phyloP scores from a whole-genome alignment of 352 stramenopile genomes.

The Pythium biforme region DNA sequence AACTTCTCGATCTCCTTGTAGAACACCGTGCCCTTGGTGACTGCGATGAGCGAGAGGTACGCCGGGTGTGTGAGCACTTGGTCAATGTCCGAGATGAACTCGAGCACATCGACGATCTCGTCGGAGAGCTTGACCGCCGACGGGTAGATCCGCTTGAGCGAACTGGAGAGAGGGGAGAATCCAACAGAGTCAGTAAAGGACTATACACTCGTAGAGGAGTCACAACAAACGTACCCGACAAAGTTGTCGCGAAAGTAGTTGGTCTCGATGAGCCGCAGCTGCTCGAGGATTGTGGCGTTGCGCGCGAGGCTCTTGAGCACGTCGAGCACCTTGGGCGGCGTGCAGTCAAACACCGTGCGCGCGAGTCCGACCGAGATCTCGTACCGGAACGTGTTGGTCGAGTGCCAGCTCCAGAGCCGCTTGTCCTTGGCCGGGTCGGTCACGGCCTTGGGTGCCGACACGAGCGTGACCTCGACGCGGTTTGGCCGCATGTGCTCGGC shows the following conservation, averaged over 20 bases:
- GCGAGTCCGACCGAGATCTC: constrained; percentile 60
- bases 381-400: constrained; percentile 53
- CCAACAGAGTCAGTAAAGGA: background rate
- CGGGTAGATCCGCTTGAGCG: constrained; percentile 63
- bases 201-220: background rate
- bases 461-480: constrained; percentile 52
- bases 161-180: constrained; percentile 13
- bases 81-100: constrained; percentile 75
- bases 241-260: constrained; percentile 65
- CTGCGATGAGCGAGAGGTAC: constrained; percentile 63
- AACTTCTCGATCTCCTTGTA: constrained; percentile 60
- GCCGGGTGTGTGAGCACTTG: constrained; percentile 51
- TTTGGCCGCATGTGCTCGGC: constrained; percentile 64
- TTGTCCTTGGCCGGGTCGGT: constrained; percentile 24
- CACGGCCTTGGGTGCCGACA: constrained; percentile 32
- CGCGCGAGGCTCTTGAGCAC: constrained; percentile 56
- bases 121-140: constrained; percentile 55
- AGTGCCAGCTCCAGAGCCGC: constrained; percentile 27
- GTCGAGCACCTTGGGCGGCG: constrained; percentile 49
- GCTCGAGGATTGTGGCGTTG: constrained; percentile 45
- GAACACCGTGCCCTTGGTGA: constrained; percentile 47
- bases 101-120: constrained; percentile 69
- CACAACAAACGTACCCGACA: constrained; percentile 32
- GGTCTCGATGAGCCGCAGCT: constrained; percentile 67
- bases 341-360: constrained; percentile 64